Evolutionary conservation across 2,329 filamentous ascomycete genomes (phyloP).

Genomic region (Sclerotinia glacialis): DNA sequence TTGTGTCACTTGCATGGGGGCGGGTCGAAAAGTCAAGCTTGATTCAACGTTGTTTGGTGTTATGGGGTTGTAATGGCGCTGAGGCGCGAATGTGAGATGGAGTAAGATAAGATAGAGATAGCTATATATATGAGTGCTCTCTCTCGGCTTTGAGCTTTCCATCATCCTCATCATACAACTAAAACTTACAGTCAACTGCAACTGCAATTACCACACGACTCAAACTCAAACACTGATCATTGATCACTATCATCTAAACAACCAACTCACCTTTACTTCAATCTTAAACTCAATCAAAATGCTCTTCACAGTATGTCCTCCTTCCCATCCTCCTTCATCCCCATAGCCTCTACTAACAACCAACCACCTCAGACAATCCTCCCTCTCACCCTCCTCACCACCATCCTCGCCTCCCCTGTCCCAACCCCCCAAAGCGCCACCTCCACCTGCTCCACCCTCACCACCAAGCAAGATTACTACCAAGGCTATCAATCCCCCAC

Average conservation of each 20-base stretch:
- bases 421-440: not conserved
- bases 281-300: constrained; percentile 7
- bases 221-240: not conserved
- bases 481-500: constrained; percentile 9
- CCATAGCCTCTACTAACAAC: not conserved
- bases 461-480: constrained; percentile 12
- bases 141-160: not conserved
- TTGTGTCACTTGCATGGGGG: not conserved
- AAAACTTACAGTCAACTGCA: not conserved
- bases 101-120: constrained; percentile 3
- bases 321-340: not conserved
- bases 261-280: not conserved
- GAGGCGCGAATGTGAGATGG: not conserved
- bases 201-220: not conserved
- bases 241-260: not conserved
- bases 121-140: not conserved
- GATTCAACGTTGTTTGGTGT: constrained; percentile 14
- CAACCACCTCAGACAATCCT: not conserved
- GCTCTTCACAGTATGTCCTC: constrained; percentile 16
- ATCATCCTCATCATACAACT: constrained; percentile 1
- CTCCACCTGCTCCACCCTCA: not conserved
- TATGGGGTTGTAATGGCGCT: constrained; percentile 10
- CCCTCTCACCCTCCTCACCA: constrained; percentile 10
- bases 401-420: constrained; percentile 1
- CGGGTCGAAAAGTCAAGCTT: not conserved